phyloP scores from a whole-genome alignment of 495 filamentous ascomycete genomes.

The Penicillium odoratum region DNA sequence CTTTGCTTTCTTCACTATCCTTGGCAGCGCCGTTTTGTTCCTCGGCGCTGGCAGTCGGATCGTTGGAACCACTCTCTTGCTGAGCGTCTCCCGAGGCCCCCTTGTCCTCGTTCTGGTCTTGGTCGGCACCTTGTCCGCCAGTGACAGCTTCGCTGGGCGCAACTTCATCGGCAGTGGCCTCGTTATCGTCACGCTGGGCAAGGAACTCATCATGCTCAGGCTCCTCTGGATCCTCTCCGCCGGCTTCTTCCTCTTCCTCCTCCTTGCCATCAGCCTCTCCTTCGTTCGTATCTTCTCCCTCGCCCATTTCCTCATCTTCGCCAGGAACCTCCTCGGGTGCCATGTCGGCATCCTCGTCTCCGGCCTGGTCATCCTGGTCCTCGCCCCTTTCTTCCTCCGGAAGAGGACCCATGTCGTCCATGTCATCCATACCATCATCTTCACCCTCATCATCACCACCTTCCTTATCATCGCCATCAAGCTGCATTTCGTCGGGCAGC shows the following conservation, averaged over 20 bases:
- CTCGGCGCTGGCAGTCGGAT: conserved; percentile 42
- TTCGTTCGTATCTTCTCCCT: conserved; percentile 35
- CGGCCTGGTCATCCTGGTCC: conserved; percentile 35
- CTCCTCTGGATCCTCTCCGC: conserved; percentile 48
- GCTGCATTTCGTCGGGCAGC: conserved; percentile 67
- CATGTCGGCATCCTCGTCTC: conserved; percentile 43
- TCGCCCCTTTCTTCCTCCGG: conserved; percentile 43
- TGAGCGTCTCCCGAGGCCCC: conserved; percentile 65
- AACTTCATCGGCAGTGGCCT: conserved; percentile 46
- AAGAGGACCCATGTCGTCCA: conserved; percentile 65
- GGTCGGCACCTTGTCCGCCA: conserved; percentile 42
- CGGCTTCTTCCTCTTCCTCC: conserved; percentile 55
- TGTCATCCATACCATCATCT: conserved; percentile 71
- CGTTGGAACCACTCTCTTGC: conserved; percentile 49
- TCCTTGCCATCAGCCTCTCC: conserved; percentile 40
- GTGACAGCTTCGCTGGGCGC: conserved; percentile 50
- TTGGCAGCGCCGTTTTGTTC: conserved; percentile 43
- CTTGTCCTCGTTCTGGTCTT: conserved; percentile 62
- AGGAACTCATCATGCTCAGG: conserved; percentile 45
- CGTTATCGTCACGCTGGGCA: conserved; percentile 44
- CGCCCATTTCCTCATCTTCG: conserved; percentile 40
- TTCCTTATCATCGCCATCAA: conserved; percentile 65
- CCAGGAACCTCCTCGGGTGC: conserved; percentile 34
- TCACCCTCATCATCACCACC: conserved; percentile 63
- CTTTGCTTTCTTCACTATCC: conserved; percentile 49